Evolutionary conservation across 2,329 filamentous ascomycete genomes (phyloP).

Genomic region (Blastomyces silverae): DNA sequence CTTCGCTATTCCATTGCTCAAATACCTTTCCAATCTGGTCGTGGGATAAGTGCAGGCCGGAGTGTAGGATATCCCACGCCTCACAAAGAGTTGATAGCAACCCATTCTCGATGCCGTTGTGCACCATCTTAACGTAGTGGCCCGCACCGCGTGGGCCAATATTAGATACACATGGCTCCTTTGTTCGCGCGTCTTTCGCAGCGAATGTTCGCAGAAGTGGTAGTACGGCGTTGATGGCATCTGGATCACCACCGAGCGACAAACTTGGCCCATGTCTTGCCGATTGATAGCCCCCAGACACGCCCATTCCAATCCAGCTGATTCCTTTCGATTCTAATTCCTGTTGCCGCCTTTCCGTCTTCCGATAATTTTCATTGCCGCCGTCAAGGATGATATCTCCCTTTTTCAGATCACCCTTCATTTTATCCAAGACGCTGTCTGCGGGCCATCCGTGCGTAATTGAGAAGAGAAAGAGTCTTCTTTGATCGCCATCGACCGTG

Average conservation of each 20-base stretch:
- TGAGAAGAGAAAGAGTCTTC: constrained; percentile 38
- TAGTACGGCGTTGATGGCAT: constrained; percentile 52
- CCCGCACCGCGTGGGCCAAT: constrained; percentile 58
- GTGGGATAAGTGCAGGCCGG: constrained; percentile 52
- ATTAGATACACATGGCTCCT: constrained; percentile 54
- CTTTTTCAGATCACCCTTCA: constrained; percentile 48
- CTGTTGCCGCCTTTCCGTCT: constrained; percentile 57
- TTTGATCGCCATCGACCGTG: not conserved
- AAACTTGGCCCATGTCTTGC: constrained; percentile 61
- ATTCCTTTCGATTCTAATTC: constrained; percentile 53
- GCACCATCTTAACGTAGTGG: constrained; percentile 70
- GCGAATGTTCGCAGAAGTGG: constrained; percentile 56
- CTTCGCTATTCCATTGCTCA: constrained; percentile 53
- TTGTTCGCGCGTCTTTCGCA: constrained; percentile 53
- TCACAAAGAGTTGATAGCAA: constrained; percentile 61
- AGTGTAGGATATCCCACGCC: constrained; percentile 57
- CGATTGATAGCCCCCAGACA: constrained; percentile 63
- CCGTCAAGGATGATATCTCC: constrained; percentile 64
- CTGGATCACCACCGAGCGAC: constrained; percentile 56
- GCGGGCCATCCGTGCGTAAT: constrained; percentile 38
- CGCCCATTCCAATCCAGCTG: constrained; percentile 61
- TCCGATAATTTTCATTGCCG: constrained; percentile 60
- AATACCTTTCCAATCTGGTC: constrained; percentile 57
- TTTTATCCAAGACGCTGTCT: constrained; percentile 32
- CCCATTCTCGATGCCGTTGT: constrained; percentile 67